Conservation (phyloP, 1,284 basidiomycete species). For the Trichosporon sp. region DNA sequence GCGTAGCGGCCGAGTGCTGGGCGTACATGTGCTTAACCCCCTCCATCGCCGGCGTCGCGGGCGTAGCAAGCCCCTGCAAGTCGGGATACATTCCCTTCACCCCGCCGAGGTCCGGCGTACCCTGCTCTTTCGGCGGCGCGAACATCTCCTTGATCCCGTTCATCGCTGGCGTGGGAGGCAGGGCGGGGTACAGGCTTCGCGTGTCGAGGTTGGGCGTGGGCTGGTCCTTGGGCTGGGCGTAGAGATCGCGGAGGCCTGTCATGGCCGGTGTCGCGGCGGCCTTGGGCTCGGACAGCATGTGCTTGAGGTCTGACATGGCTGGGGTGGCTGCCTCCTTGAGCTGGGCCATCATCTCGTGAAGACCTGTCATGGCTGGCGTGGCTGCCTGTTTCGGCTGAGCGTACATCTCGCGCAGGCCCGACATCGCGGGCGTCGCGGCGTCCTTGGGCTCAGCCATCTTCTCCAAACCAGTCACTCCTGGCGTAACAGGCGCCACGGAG, state of each 20-base stretch:
- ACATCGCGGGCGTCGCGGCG: slow-evolving; percentile 22
- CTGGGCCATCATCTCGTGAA: slow-evolving; percentile 4
- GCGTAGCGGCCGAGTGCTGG: background rate
- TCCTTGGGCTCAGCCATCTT: slow-evolving; percentile 6
- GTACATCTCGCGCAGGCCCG: slow-evolving; percentile 26
- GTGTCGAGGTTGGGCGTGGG: background rate
- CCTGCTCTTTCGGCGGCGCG: background rate
- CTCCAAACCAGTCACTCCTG: slow-evolving; percentile 1
- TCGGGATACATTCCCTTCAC: background rate
- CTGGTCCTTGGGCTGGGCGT: background rate
- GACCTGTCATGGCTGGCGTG: slow-evolving; percentile 3
- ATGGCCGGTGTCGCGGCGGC: background rate
- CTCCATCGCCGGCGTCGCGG: slow-evolving; percentile 23
- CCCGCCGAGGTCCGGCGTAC: slow-evolving; percentile 26
- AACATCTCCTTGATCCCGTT: slow-evolving; percentile 8
- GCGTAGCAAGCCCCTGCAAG: background rate
- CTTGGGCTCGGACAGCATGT: background rate
- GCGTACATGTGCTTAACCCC: slow-evolving; percentile 26
- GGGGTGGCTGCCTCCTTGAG: background rate
- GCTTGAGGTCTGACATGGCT: slow-evolving; percentile 1
- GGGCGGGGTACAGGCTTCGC: background rate
- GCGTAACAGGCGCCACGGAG: background rate
- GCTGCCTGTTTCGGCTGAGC: background rate
- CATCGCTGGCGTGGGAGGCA: background rate
- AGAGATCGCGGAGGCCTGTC: slow-evolving; percentile 5